Base-by-base conservation (phyloP, 441 rosid species). In the Mallotus repandus region DNA sequence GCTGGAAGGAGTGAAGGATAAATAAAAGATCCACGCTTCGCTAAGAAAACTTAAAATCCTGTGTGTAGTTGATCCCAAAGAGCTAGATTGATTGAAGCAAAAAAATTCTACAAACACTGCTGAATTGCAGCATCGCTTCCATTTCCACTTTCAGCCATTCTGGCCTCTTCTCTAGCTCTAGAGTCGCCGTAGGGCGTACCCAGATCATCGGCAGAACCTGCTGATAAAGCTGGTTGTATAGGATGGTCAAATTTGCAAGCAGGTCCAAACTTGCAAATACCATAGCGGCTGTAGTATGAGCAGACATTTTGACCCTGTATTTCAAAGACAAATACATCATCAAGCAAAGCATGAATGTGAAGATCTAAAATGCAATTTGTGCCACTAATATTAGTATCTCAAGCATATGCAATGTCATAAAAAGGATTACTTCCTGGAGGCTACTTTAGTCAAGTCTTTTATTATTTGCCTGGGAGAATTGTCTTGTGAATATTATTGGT, bases 201-300 rank as follows among this genome's bases (percentile, higher is more conserved):
- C 54, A 76, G 82, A 78, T 81, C 78, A 13, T 76, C 72, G 60
- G 76, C 73, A 54, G 81, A 68, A 15, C 74, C 82, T 3, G 79
- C 10, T 19, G 88, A 56, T 22, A 76, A 35, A 66, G 74, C 72
- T 63, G 69, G 75, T 21, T 86, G 86, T 65, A 68, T 71, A 11
- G 98, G 88, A 83, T 96, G 99, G 86, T 92, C 88, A 66, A 88
- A 96, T 83, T 84, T 96, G 82, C 99, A 94, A 22, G 92, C 90
- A 62, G 96, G 98, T 14, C 98, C 99, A 11, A 84, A 96, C 82
- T 92, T 94, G 89, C 98, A 94, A 74, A 92, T 89, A 68, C 98
- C 99, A 55, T 92, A 92, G 52, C 97, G 90, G 77, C 88, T 92
- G 86, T 96, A 96, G 78, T 96, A 80, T 2, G 89, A 76, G 84